phyloP scores from a whole-genome alignment of 163 green algal species.

The Prototheca cutis region DNA sequence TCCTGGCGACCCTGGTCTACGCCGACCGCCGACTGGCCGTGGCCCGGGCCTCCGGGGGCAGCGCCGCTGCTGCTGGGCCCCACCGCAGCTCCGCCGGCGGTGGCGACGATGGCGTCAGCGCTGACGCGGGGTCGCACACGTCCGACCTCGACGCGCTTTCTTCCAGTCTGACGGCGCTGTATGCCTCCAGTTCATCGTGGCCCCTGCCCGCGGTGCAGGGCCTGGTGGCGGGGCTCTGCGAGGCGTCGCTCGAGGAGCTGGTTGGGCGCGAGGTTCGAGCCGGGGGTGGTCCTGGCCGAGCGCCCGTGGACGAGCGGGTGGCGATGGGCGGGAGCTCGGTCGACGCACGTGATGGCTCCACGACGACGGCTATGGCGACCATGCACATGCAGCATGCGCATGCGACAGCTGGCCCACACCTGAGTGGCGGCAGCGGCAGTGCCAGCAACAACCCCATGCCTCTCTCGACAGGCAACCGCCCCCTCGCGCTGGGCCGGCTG shows the following conservation, averaged over 20 bases:
- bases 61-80: background rate
- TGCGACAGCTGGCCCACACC: no score
- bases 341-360: no score
- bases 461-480: no score
- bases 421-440: no score
- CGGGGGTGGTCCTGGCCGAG: no score
- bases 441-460: no score
- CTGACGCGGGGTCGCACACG: no score
- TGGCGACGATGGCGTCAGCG: background rate
- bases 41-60: background rate
- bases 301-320: background rate
- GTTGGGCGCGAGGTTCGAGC: no score
- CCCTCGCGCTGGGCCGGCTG: conserved; percentile 61
- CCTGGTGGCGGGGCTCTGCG: conserved; percentile 48
- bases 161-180: conserved; percentile 25
- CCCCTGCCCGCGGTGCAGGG: conserved; percentile 46
- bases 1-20: background rate
- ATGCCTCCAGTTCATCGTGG: conserved; percentile 50
- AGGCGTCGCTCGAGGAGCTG: conserved; percentile 42
- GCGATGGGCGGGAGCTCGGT: no score
- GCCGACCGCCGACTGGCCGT: background rate
- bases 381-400: no score
- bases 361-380: no score
- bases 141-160: conserved; percentile 30
- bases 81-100: background rate